Evolutionary conservation across 2,329 filamentous ascomycete species (phyloP), one percentile per base, ranked within the genome.

Genomic region (Neofusicoccum ribis): DNA sequence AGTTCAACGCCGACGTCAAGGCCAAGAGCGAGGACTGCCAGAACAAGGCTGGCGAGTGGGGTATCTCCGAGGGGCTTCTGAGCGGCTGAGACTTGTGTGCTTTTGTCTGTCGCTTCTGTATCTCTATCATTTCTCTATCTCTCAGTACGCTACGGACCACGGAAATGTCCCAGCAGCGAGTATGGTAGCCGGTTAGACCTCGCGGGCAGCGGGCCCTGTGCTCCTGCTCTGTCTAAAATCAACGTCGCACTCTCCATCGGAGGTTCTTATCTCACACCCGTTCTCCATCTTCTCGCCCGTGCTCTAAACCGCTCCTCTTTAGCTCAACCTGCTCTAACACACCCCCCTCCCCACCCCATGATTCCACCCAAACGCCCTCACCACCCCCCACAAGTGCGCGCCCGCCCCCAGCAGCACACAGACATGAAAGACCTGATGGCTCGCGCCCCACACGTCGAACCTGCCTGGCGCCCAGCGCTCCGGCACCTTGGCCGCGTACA

Each of bases 391-490:
- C 77, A 70, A 17, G 84, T 70, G 14, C 31, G 56, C 27, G 27
- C n/a, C 56, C 5, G 56, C 56, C 31, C 56, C 56, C 8, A 37
- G 2, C 41, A 60, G 9, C 27, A 84, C 81, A 66, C 80, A 74
- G 2, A 83, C 67, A 65, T 85, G 82, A 72, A 85, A 80, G 23
- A 83, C 70, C 70, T 85, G 81, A 69, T 85, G 82, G 12, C 64
- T 80, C 82, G 1, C 80, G 76, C 1, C 82, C 82, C 20, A 80
- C 1, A 84, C 69, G 66, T 85, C 82, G 58, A 83, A 84, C 2
- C 64, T 72, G 14, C 75, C 73, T 2, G 79, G 81, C 46, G 72
- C 79, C 74, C 78, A 80, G 56, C 72, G 72, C 68, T 84, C 82
- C 0, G 82, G 82, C 14, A 83, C 72, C 70, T 77, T 73, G 4